Evolutionary conservation across 106 monocot species (phyloP).

Genomic region (Narthecium ossifragum): DNA sequence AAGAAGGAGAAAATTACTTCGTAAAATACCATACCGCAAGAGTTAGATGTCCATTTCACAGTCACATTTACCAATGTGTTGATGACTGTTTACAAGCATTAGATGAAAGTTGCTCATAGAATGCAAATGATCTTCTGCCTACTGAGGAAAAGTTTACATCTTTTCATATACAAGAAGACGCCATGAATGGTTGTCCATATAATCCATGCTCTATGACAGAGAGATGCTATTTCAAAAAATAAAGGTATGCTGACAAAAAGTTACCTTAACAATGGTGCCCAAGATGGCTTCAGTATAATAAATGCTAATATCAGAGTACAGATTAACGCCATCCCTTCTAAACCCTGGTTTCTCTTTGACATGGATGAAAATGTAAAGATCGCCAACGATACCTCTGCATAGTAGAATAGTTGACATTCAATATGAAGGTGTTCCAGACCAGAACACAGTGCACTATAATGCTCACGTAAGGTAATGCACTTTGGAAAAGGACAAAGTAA

Average conservation of each 20-base stretch:
- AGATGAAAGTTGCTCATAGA: no score
- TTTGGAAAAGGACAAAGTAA: no score
- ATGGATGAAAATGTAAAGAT: slow-evolving; percentile 76
- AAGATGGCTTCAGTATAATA: slow-evolving; percentile 94
- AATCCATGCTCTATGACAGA: neutral
- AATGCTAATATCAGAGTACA: slow-evolving; percentile 62
- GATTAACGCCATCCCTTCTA: slow-evolving; percentile 68
- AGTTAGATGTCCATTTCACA: neutral
- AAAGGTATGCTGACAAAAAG: neutral
- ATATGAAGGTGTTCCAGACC: no score
- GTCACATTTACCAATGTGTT: neutral
- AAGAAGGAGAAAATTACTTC: neutral
- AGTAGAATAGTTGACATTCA: neutral
- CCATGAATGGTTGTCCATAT: neutral
- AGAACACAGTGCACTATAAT: no score
- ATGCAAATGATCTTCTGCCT: no score
- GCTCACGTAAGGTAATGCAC: no score
- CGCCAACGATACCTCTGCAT: slow-evolving; percentile 58
- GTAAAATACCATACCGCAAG: neutral
- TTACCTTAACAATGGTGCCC: slow-evolving; percentile 77
- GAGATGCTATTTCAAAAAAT: neutral
- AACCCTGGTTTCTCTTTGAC: slow-evolving; percentile 76
- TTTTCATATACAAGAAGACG: neutral
- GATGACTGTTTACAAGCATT: neutral
- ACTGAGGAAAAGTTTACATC: no score